Evolutionary conservation across 495 filamentous ascomycete genomes (phyloP).

Genomic region (Apodospora peruviana): DNA sequence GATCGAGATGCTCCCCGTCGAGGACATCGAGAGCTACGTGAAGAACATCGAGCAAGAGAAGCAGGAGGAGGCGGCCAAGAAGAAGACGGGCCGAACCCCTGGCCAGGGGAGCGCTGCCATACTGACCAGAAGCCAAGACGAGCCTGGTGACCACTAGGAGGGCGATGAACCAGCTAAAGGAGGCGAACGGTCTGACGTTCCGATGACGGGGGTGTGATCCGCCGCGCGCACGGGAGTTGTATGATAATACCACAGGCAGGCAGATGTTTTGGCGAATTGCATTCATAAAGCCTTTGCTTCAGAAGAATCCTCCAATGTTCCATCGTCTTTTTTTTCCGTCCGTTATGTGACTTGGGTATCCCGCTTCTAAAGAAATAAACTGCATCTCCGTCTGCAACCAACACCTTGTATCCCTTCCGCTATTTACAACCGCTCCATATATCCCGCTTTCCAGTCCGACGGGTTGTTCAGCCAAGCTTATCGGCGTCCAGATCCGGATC

Average conservation of each 20-base stretch:
- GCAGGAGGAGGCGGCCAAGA: slow-evolving; percentile 94
- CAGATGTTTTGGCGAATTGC: not conserved
- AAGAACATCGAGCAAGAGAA: slow-evolving; percentile 99
- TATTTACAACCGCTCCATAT: not conserved
- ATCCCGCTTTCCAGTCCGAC: not conserved
- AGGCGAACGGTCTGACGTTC: not conserved
- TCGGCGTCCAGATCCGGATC: slow-evolving; percentile 66
- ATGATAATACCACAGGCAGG: not conserved
- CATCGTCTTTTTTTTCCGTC: not conserved
- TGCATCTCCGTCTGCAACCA: not conserved
- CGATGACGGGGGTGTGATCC: too few relatives aligned
- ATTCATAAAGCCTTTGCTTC: not conserved
- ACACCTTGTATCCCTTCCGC: not conserved
- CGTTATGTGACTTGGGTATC: not conserved
- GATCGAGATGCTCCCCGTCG: slow-evolving; percentile 90
- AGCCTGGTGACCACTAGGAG: slow-evolving; percentile 21
- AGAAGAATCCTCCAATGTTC: not conserved
- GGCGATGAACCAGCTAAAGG: not conserved
- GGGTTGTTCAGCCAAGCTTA: slow-evolving; percentile 58
- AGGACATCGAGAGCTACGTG: slow-evolving; percentile 93
- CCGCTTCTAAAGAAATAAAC: not conserved
- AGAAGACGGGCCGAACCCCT: slow-evolving; percentile 78
- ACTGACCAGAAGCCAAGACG: slow-evolving; percentile 60
- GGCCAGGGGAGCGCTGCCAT: slow-evolving; percentile 76
- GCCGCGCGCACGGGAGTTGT: too few relatives aligned